These are phyloP conservation scores for Pilaira anomala DNA, from an alignment of 192 early-diverging fungal species.

Conservation along the genomic window DNA sequence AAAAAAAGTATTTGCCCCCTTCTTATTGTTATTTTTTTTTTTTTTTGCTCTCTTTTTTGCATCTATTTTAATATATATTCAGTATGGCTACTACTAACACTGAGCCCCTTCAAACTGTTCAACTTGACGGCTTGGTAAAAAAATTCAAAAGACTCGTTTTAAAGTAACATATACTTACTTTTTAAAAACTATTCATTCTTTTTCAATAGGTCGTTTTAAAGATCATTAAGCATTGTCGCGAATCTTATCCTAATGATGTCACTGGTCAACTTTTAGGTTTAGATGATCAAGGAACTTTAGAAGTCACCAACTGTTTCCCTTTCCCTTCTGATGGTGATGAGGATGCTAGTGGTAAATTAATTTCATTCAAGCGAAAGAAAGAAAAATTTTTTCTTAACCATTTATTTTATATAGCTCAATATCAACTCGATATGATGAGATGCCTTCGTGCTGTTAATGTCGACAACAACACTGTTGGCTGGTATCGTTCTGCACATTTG, in stretches of 20 bases:
- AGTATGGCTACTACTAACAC: constrained; percentile 14
- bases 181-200: not conserved
- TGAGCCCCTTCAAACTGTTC: constrained; percentile 60
- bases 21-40: not conserved
- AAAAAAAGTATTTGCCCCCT: not conserved
- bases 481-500: constrained; percentile 92
- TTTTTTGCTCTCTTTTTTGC: not conserved
- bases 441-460: constrained; percentile 90
- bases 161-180: too few relatives aligned
- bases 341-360: constrained; percentile 53
- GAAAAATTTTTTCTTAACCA: not conserved
- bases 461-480: constrained; percentile 95
- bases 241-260: constrained; percentile 71
- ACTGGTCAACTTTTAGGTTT: constrained; percentile 95
- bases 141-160: not conserved
- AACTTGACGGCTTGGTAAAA: constrained; percentile 73
- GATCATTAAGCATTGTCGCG: constrained; percentile 96
- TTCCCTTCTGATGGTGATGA: constrained; percentile 57
- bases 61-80: not conserved
- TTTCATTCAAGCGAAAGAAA: not conserved
- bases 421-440: constrained; percentile 93
- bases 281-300: constrained; percentile 84
- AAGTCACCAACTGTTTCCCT: constrained; percentile 91
- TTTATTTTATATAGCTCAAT: constrained; percentile 54
- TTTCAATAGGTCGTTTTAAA: constrained; percentile 74